Evolutionary conservation across 331 rosid species (phyloP).

Genomic region (Spiraea crenata): DNA sequence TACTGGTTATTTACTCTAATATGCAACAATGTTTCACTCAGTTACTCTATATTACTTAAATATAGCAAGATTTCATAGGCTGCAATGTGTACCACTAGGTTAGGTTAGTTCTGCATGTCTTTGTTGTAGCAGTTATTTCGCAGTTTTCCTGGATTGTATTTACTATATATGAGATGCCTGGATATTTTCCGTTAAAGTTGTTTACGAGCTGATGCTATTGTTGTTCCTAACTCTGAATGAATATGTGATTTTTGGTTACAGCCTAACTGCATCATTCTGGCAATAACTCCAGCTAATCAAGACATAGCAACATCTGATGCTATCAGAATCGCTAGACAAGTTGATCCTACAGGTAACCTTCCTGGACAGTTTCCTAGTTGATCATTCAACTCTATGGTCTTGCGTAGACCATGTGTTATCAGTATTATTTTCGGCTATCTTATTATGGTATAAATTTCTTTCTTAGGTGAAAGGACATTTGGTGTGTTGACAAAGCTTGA

Average conservation of each 20-base stretch:
- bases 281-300: slow-evolving; percentile 86
- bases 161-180: neutral
- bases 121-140: neutral
- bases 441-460: slow-evolving; percentile 7
- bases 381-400: slow-evolving; percentile 14
- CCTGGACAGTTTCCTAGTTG: slow-evolving; percentile 5
- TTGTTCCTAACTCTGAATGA: neutral
- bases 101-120: neutral
- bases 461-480: slow-evolving; percentile 72
- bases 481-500: slow-evolving; percentile 88
- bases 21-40: neutral
- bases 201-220: neutral
- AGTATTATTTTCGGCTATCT: neutral
- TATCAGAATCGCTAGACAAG: slow-evolving; percentile 68
- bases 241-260: slow-evolving; percentile 32
- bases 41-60: neutral
- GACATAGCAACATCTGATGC: slow-evolving; percentile 89
- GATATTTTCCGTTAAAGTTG: slow-evolving; percentile 9
- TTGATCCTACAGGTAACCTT: slow-evolving; percentile 65
- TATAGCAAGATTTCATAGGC: neutral
- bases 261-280: slow-evolving; percentile 82
- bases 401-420: neutral
- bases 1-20: neutral
- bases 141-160: neutral
- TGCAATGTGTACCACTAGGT: neutral